These are phyloP conservation scores for Botrytis cinerea DNA, from an alignment of 2,329 filamentous ascomycete species.

Conservation along the genomic window DNA sequence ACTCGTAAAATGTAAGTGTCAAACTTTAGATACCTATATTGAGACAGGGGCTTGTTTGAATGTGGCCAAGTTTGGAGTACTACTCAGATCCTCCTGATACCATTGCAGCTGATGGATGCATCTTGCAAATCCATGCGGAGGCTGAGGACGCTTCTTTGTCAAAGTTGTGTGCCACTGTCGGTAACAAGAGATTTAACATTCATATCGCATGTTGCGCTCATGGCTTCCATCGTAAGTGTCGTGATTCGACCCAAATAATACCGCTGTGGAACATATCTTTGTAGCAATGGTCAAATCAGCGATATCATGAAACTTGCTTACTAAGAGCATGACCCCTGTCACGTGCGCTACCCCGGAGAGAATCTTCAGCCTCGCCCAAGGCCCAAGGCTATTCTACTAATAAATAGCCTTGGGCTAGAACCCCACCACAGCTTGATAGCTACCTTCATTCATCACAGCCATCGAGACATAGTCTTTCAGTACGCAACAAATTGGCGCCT, in stretches of 20 bases:
- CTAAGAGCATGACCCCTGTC: background rate
- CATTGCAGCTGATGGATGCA: background rate
- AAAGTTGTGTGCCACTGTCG: background rate
- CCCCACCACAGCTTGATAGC: conserved; percentile 1
- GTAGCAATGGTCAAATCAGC: background rate
- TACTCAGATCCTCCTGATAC: background rate
- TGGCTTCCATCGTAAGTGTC: background rate
- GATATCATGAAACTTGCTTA: background rate
- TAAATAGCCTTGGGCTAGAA: background rate
- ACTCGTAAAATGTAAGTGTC: background rate
- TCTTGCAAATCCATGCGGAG: background rate
- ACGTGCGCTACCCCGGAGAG: background rate
- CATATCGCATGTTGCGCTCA: background rate
- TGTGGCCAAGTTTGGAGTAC: background rate
- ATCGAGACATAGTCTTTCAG: background rate
- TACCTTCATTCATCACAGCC: background rate
- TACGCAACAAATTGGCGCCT: background rate
- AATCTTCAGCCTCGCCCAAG: background rate
- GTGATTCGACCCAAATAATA: background rate
- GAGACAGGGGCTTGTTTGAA: background rate
- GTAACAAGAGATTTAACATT: background rate
- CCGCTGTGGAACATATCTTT: background rate
- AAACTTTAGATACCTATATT: background rate
- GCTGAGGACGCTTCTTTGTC: background rate
- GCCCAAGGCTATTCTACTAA: background rate